Conservation (phyloP, 305 asterid genomes). For the Solanum hybrid region DNA sequence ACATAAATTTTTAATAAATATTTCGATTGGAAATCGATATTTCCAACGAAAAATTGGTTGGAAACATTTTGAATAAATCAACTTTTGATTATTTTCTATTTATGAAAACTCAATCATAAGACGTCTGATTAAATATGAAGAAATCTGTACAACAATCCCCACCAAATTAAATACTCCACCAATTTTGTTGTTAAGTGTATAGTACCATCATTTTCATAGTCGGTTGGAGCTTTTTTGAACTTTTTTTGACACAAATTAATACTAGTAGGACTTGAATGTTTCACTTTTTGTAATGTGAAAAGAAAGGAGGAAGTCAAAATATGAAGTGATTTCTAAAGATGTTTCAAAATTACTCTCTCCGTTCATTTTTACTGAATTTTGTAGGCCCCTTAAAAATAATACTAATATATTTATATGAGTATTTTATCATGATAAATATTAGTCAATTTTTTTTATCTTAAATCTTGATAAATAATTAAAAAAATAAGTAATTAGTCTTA, state of each 20-base stretch:
- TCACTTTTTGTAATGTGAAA: background rate
- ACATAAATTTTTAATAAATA: background rate
- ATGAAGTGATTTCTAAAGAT: background rate
- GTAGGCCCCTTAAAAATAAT: background rate
- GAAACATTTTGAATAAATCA: background rate
- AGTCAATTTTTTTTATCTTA: too few relatives aligned
- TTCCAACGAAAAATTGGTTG: background rate
- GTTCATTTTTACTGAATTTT: background rate
- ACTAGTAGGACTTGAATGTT: background rate
- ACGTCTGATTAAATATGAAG: background rate
- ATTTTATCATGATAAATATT: too few relatives aligned
- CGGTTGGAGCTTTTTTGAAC: background rate
- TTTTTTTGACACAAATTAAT: background rate
- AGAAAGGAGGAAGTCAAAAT: background rate
- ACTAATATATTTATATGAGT: too few relatives aligned
- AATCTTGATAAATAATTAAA: too few relatives aligned
- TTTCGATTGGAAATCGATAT: background rate
- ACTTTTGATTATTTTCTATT: background rate
- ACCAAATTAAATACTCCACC: background rate
- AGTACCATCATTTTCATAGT: background rate
- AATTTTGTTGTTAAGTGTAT: background rate
- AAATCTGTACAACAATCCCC: background rate
- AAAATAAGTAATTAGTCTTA: too few relatives aligned
- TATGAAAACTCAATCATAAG: background rate
- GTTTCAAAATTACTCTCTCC: background rate